Conservation (phyloP, 108 stramenopile genomes). For the Cylindrotheca closterium region DNA sequence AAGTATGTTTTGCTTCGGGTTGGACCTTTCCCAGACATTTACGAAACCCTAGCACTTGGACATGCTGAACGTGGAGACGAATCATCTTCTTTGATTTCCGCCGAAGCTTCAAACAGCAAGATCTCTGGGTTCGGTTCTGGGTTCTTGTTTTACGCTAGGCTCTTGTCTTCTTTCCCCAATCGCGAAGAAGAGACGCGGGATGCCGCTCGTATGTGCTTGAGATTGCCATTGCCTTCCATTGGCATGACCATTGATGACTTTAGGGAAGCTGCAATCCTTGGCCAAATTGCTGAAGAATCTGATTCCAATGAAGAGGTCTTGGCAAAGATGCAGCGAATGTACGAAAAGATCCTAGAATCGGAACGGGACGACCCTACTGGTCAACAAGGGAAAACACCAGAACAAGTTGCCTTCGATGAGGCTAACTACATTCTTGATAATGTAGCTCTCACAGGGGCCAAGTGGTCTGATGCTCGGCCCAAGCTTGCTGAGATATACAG, state of each 20-base stretch:
- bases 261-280: slow-evolving; percentile 59
- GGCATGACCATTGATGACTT: slow-evolving; percentile 55
- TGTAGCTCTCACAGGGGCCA: slow-evolving; percentile 52
- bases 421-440: slow-evolving; percentile 73
- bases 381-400: slow-evolving; percentile 34
- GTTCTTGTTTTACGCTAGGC: slow-evolving; percentile 70
- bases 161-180: slow-evolving; percentile 50
- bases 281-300: slow-evolving; percentile 36
- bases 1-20: slow-evolving; percentile 77
- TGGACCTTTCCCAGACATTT: slow-evolving; percentile 81
- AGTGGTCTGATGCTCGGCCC: slow-evolving; percentile 54
- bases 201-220: slow-evolving; percentile 76
- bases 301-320: slow-evolving; percentile 55
- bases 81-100: slow-evolving; percentile 74
- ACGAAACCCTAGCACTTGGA: slow-evolving; percentile 59
- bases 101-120: slow-evolving; percentile 77
- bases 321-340: slow-evolving; percentile 62
- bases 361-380: slow-evolving; percentile 48
- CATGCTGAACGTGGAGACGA: slow-evolving; percentile 60
- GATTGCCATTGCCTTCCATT: slow-evolving; percentile 72
- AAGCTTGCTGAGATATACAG: slow-evolving; percentile 63
- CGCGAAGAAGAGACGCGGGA: slow-evolving; percentile 72
- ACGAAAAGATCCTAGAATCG: slow-evolving; percentile 68
- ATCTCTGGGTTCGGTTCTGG: slow-evolving; percentile 75
- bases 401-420: slow-evolving; percentile 68